Evolutionary conservation across 305 asterid genomes (phyloP), one percentile per base, ranked within the genome.

Genomic region (Rubia balearica): DNA sequence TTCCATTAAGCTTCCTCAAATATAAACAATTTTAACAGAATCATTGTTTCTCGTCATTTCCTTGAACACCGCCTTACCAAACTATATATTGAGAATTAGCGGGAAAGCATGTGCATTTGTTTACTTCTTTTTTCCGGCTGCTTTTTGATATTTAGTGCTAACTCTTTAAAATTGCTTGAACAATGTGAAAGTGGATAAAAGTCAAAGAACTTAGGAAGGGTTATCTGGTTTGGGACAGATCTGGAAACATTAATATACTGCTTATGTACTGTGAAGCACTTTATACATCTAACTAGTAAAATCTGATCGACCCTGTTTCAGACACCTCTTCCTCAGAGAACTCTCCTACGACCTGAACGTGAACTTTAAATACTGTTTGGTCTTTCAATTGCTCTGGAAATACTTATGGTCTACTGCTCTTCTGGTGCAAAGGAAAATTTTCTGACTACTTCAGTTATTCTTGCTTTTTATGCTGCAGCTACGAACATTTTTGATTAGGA

Each of bases 401-500:
- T 69, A n/a, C 51, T 16, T 59, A 19, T 22, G 43, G 8, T 56
- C 7, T 19, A 49, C 53, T 49, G 41, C 60, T 57, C 43, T 30
- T 56, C 13, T 4, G 0, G 38, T 30, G 21, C 56, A 5, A 9
- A 7, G 53, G 22, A 36, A 19, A 51, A 17, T 51, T 68, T 64
- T n/a, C 51, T 66, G 61, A 7, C 21, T 16, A 14, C 22, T 63
- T 16, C 66, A 65, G 75, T 70, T 41, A 77, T 67, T 68, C 40
- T 63, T 67, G 19, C 9, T 56, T 67, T 80, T 19, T 51, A 65
- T 69, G 78, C 64, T 81, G 83, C 92, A 95, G 99, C 61, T 91
- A 77, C 79, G 99, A 75, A 91, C 99, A 53, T 95, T 95, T 81
- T 78, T 91, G 78, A 91, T 95, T 74, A 89, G 99, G 77, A 95